Percentiles rank a stretch among this genome's conserved stretches.
phyloP scores from a whole-genome alignment of 2,329 filamentous ascomycete genomes.

The Ilyonectria mors-panacis region DNA sequence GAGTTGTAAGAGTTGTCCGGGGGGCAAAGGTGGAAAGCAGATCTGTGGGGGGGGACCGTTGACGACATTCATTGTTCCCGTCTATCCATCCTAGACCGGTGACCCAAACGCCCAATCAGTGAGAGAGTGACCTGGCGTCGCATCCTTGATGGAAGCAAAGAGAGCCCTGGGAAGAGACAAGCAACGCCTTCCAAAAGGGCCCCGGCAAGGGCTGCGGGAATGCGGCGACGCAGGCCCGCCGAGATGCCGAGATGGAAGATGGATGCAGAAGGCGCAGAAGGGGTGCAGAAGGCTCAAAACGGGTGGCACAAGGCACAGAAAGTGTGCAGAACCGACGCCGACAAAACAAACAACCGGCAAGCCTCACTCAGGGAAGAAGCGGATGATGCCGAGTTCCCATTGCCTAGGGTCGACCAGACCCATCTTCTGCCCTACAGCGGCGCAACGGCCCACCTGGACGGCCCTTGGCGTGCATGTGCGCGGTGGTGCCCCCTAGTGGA shows the following conservation, averaged over 20 bases:
- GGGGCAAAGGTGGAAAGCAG: background rate
- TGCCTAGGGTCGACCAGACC: too few relatives aligned
- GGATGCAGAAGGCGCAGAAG: too few relatives aligned
- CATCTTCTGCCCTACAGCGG: too few relatives aligned
- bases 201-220: too few relatives aligned
- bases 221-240: background rate
- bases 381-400: too few relatives aligned
- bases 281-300: background rate
- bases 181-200: too few relatives aligned
- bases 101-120: background rate
- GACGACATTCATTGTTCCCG: background rate
- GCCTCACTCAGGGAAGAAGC: too few relatives aligned
- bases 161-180: background rate
- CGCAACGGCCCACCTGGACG: too few relatives aligned
- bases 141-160: background rate
- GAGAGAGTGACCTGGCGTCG: background rate
- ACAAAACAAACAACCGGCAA: too few relatives aligned
- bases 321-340: too few relatives aligned
- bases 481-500: too few relatives aligned
- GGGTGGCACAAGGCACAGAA: background rate
- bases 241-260: slow-evolving; percentile 5
- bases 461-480: too few relatives aligned
- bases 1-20: background rate
- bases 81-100: background rate
- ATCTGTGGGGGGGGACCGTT: background rate